Base-by-base conservation (phyloP, 1,139 yeast species). In the Geotrichum phurueaensis region DNA sequence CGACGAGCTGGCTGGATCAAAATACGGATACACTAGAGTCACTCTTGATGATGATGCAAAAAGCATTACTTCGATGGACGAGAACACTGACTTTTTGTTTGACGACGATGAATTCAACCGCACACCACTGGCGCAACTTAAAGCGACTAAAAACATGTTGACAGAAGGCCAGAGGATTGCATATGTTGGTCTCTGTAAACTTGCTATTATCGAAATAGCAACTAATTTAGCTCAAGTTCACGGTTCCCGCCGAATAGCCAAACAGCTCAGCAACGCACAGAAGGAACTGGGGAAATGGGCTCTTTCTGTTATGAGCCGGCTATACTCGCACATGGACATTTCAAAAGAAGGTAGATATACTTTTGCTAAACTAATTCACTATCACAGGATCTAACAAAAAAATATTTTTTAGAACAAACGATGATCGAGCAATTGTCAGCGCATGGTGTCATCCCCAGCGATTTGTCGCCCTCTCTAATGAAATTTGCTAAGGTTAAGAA, bases 231-330 rank as follows among this genome's bases (percentile, higher is more conserved):
- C 96, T 0, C 77, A 77, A 51, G 71, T 87, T 36, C 81, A 84
- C 62, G 78, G 81, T 31, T 80, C 84, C 3, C 76, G 85, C 0
- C 80, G 78, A 36, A 76, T 79, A 12, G 74, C 73, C 12, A 68
- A 77, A 2, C 79, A 82, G 60, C 73, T 91, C 64, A 84, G 89
- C 60, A 74, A 75, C n/a, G 82, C 94, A 1, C 96, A 89, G 69
- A 86, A 86, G 65, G 86, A 89, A 64, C 84, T 89, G 75, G 92
- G 90, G 15, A 83, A 85, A 68, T 95, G 99, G 99, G 84, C 92
- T 31, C 82, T 86, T 70, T 82, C 83, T 65, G 82, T 91, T 48
- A 84, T 86, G 79, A 77, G 83, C 58, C 81, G 89, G 64, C 70
- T 95, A 13, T 92, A 90, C 67, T 84, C 83, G n/a, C 99, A 95